Base-by-base conservation (phyloP, 2,329 filamentous ascomycete species). In the Microdochium trichocladiopsis region DNA sequence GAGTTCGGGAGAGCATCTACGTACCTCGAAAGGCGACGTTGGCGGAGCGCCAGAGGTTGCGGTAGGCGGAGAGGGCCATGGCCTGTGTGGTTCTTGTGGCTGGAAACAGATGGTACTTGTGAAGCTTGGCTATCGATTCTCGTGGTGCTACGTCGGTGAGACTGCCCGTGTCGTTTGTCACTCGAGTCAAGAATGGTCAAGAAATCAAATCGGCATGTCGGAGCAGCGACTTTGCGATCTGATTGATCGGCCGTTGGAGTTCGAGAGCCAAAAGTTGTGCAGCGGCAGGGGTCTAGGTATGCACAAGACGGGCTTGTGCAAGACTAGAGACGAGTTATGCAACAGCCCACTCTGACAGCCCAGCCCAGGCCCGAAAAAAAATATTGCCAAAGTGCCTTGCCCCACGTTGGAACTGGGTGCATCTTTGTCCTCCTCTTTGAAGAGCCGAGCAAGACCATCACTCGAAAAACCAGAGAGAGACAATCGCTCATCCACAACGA, bases 21-120 rank as follows among this genome's bases (percentile, higher is more conserved):
- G 31, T 74, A 93, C 91, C 89, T 73, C 86, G 75, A 66, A 99
- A 99, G 55, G 92, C 91, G 58, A 95, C 76, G 57, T 84, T 79
- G 31, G 89, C 84, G 22, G 92, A 88, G 56, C 93, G 90, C 61
- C 95, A 77, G 43, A 97, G 74, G 59, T 87, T 78, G 63, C 91
- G 79, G 72, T 96, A 97, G 36, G 90, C 90, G 64, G 80, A 76
- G 52, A 90, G 73, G 16, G 89, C 88, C 75, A 91, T 83, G 33
- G 14, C 14, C 18, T 45, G 41, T 8, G 18, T 16, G 41, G 3
- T 16, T 45, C 16, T 8, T 21, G 18, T 8, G n/a, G 16, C 16
- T 16, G 18, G 16, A 18, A 16, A 16, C 5, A 37, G 14, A 16
- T 16, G 14, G 12, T 37, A 4, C 6, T 16, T 36, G 47, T 49